Base-by-base conservation (phyloP, 148 eudicot species). In the Simmondsia chinensis region DNA sequence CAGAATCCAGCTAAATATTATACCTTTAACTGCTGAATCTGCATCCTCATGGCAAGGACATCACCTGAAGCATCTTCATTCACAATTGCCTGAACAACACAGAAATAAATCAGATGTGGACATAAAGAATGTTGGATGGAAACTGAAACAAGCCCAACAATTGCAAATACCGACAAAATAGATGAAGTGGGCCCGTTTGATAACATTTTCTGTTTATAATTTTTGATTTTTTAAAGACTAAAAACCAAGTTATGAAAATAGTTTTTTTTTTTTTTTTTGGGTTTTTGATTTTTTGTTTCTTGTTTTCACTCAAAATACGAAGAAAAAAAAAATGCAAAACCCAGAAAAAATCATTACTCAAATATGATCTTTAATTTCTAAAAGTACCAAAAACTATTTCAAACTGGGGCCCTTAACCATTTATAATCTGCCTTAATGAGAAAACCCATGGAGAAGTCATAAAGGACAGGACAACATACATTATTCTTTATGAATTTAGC, bases 21-120 rank as follows among this genome's bases (percentile, higher is more conserved):
- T 69, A 91, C 99, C 99, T 91, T 91, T 18, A 91, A 79, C 43
- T 86, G 82, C 68, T 91, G 94, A 66, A 82, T 91, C 63, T 91
- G 96, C 65, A 82, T 47, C 60, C 94, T 68, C 94, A 91, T 77
- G 38, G 94, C 96, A 64, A 91, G 73, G 34, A 91, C 96, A 61
- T 91, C 99, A 39, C 99, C 99, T 40, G 99, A 91, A 64, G 99
- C 95, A 73, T 91, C 99, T 75, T 91, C 99, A 54, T 91, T 91
- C 40, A 91, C 76, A 54, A 83, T 77, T 56, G 99, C 99, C 99
- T 91, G 64, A 43, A 18, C n/a, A n/a, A n/a, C n/a, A n/a, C n/a
- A n/a, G n/a, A n/a, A n/a, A n/a, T n/a, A n/a, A n/a, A n/a, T n/a
- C n/a, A n/a, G n/a, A n/a, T n/a, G n/a, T n/a, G n/a, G n/a, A n/a